A percentile compares a stretch with the other conserved stretches of the same genome.
Conservation (phyloP, 345 rosid genomes). For the Abelmoschus esculentus region DNA sequence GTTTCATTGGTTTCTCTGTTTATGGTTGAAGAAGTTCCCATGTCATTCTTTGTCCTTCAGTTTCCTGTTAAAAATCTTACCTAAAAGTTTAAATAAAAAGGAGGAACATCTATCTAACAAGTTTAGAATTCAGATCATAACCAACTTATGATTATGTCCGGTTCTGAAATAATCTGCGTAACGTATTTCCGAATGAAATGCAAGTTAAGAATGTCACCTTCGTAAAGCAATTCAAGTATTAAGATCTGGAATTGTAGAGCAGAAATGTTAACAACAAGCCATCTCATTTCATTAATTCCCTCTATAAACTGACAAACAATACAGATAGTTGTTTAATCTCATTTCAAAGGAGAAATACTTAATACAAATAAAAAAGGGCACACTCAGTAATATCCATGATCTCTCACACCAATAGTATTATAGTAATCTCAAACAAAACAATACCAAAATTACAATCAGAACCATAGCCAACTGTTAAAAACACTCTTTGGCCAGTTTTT, state of each 20-base stretch:
- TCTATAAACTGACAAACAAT: background rate
- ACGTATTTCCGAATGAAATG: background rate
- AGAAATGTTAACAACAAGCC: background rate
- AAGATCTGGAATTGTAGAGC: background rate
- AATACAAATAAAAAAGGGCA: background rate
- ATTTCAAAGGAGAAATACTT: background rate
- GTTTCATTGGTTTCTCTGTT: background rate
- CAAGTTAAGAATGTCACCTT: background rate
- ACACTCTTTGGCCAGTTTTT: conserved; percentile 10
- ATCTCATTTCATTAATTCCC: background rate
- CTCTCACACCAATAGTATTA: conserved; percentile 1
- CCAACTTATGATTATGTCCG: background rate
- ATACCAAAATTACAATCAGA: background rate
- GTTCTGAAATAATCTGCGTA: background rate
- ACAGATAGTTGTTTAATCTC: background rate
- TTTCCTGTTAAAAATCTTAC: background rate
- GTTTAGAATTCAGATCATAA: background rate
- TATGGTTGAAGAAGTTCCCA: conserved; percentile 4
- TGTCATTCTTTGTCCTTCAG: background rate
- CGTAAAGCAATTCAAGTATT: background rate
- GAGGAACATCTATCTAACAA: background rate
- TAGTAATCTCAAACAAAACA: background rate
- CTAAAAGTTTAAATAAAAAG: conserved; percentile 2
- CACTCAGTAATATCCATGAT: background rate
- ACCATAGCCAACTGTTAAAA: background rate